A percentile compares a stretch with the other conserved stretches of the same genome.
Evolutionary conservation across 352 stramenopile genomes (phyloP).

Genomic region (Globisporangium nodosum): DNA sequence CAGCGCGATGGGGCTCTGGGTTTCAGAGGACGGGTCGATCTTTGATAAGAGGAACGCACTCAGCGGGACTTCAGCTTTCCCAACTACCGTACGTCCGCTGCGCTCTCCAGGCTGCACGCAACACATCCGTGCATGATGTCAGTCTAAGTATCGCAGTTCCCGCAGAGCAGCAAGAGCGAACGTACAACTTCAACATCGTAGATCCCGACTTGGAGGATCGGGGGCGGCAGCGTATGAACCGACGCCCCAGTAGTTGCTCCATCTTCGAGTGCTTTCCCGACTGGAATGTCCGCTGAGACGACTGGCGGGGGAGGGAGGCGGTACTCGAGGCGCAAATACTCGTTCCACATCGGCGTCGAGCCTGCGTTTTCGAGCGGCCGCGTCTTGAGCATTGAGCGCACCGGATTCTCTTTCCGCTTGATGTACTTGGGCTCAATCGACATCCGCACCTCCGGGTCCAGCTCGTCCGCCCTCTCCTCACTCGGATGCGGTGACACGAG

Average conservation of each 20-base stretch:
- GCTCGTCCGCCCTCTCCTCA: slow-evolving; percentile 21
- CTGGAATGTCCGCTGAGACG: background rate
- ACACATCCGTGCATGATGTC: no score
- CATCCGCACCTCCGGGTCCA: slow-evolving; percentile 48
- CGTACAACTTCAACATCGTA: slow-evolving; percentile 53
- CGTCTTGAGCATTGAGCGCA: slow-evolving; percentile 45
- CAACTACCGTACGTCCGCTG: slow-evolving; percentile 25
- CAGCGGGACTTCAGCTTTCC: slow-evolving; percentile 34
- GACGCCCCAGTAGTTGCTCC: background rate
- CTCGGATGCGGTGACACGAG: slow-evolving; percentile 26
- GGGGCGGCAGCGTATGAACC: slow-evolving; percentile 19
- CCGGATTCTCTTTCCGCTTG: slow-evolving; percentile 42
- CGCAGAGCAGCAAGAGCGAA: background rate
- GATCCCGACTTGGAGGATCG: slow-evolving; percentile 34
- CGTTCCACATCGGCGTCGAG: slow-evolving; percentile 32
- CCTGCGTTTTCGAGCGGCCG: slow-evolving; percentile 38
- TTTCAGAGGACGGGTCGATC: background rate
- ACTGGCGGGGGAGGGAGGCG: slow-evolving; percentile 13
- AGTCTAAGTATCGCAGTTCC: no score
- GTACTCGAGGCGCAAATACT: slow-evolving; percentile 49
- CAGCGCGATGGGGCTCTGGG: slow-evolving; percentile 18
- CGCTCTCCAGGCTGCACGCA: slow-evolving; percentile 33
- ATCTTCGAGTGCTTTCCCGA: slow-evolving; percentile 7
- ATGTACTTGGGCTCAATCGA: slow-evolving; percentile 44
- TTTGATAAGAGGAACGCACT: slow-evolving; percentile 25